Evolutionary conservation across 345 rosid species (phyloP).

Genomic region (Acer saccharum): DNA sequence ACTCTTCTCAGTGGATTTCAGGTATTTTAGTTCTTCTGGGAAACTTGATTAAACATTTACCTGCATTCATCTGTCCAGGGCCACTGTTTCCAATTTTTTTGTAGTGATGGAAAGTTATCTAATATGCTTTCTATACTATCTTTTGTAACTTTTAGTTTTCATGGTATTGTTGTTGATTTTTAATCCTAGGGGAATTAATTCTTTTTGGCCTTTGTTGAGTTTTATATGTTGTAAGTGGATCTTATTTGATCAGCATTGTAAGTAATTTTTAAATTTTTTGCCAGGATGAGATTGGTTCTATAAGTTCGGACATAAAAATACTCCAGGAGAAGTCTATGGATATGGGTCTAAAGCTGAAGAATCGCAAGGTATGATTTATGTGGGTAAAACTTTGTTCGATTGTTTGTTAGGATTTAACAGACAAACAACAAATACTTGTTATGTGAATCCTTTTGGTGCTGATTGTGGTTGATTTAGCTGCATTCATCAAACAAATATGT

Average conservation of each 20-base stretch:
- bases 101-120: neutral
- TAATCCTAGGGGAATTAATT: neutral
- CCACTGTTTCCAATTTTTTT: neutral
- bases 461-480: constrained; percentile 1
- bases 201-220: neutral
- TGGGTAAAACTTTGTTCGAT: neutral
- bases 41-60: neutral
- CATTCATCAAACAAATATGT: neutral
- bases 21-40: constrained; percentile 40
- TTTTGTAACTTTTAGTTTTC: neutral
- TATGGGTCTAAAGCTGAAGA: constrained; percentile 96
- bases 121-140: neutral
- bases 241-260: neutral
- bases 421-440: neutral
- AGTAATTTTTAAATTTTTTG: constrained; percentile 22
- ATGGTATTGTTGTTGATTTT: neutral
- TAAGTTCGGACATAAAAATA: constrained; percentile 94
- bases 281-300: constrained; percentile 94
- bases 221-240: constrained; percentile 13
- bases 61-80: constrained; percentile 3
- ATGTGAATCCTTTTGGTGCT: constrained; percentile 4
- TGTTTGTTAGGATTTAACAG: neutral
- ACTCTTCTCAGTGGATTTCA: constrained; percentile 95
- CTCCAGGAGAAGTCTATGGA: constrained; percentile 99
- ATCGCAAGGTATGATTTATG: constrained; percentile 76